These are phyloP conservation scores for Rhodotorula paludigena DNA, from an alignment of 768 basidiomycete genomes.

Conservation along the genomic window DNA sequence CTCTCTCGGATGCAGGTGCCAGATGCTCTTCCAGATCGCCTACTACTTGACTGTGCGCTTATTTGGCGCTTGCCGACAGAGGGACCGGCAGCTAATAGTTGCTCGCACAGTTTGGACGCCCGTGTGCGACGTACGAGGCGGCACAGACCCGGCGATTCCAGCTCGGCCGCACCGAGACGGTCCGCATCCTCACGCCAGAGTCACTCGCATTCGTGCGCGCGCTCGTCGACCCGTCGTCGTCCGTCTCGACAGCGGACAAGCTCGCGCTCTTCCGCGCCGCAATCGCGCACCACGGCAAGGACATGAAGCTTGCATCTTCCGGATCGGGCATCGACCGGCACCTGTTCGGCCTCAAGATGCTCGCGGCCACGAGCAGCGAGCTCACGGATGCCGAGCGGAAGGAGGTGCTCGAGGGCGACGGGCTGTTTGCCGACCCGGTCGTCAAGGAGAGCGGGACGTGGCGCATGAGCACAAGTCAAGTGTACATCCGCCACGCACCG, in stretches of 20 bases:
- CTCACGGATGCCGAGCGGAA: conserved; percentile 4
- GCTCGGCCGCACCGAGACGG: conserved; percentile 86
- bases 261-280: conserved; percentile 68
- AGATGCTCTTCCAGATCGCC: conserved; percentile 91
- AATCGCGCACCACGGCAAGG: conserved; percentile 69
- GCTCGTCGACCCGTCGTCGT: conserved; percentile 58
- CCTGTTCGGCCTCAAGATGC: conserved; percentile 81
- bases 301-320: conserved; percentile 80
- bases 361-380: conserved; percentile 50
- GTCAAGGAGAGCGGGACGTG: conserved; percentile 76
- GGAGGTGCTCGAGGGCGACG: neutral
- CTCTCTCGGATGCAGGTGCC: conserved; percentile 49
- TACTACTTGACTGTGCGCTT: conserved; percentile 74
- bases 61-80: no score
- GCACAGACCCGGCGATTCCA: conserved; percentile 88
- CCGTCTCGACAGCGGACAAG: conserved; percentile 56
- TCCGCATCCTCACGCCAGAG: conserved; percentile 76
- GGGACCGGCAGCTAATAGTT: no score
- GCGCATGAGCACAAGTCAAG: conserved; percentile 86
- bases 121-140: conserved; percentile 64
- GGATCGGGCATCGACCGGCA: conserved; percentile 91
- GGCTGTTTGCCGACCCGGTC: conserved; percentile 51
- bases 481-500: conserved; percentile 49
- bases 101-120: conserved; percentile 7
- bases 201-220: conserved; percentile 76